These are phyloP conservation scores for Lichtheimia ramosa DNA, from an alignment of 371 early-diverging fungal species.

Conservation along the genomic window DNA sequence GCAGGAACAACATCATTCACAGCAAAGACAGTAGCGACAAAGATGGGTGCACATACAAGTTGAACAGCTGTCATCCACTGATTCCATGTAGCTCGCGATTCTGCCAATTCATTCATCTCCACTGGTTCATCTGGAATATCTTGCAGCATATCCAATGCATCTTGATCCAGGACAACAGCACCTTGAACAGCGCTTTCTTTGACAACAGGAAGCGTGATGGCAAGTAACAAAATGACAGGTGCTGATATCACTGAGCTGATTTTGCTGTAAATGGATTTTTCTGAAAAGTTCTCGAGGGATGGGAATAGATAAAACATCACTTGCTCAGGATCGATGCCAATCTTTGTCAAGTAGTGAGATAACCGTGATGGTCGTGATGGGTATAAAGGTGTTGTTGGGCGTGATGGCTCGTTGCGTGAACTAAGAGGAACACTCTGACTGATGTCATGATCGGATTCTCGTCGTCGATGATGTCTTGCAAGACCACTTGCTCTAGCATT, in stretches of 20 bases:
- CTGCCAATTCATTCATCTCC: slow-evolving; percentile 13
- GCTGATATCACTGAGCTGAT: slow-evolving; percentile 50
- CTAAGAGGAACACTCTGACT: slow-evolving; percentile 6
- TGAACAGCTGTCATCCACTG: slow-evolving; percentile 53
- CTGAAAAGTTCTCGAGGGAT: slow-evolving; percentile 43
- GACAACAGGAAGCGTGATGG: slow-evolving; percentile 61
- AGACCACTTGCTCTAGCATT: slow-evolving; percentile 1
- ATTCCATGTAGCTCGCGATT: slow-evolving; percentile 27
- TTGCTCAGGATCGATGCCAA: slow-evolving; percentile 11
- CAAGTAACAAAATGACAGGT: slow-evolving; percentile 56
- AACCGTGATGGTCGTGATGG: neutral
- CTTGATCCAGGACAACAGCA: slow-evolving; percentile 27
- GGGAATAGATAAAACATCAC: slow-evolving; percentile 49
- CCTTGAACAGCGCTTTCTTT: slow-evolving; percentile 31
- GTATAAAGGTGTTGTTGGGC: neutral
- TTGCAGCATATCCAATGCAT: slow-evolving; percentile 27
- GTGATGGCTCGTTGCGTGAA: slow-evolving; percentile 3
- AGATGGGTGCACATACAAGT: slow-evolving; percentile 35
- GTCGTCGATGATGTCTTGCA: slow-evolving; percentile 6
- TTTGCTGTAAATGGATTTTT: slow-evolving; percentile 55
- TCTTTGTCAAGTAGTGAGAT: neutral
- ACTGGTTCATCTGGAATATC: slow-evolving; percentile 18
- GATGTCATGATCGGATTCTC: slow-evolving; percentile 1
- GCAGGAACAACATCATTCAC: slow-evolving; percentile 19
- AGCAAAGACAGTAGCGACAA: slow-evolving; percentile 34